phyloP scores from a whole-genome alignment of 176 grass and related monocot species.

The Coix lacrymajobi region DNA sequence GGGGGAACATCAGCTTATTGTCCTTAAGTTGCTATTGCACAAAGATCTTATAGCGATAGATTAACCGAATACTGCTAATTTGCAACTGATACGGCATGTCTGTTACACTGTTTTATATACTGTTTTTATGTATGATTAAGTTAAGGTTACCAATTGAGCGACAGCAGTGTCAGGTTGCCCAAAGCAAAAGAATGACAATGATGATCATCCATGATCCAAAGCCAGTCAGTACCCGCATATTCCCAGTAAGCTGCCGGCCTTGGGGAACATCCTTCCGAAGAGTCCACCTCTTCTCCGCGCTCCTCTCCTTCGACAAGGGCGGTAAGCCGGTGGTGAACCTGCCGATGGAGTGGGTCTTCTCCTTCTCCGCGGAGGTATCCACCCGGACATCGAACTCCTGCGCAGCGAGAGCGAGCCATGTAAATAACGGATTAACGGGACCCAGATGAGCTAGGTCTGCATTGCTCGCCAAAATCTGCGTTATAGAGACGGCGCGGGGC shows the following conservation, averaged over 20 bases:
- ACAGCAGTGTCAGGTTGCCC: background rate
- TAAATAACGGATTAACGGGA: background rate
- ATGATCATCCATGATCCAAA: background rate
- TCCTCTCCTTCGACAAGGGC: constrained; percentile 54
- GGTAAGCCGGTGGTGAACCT: constrained; percentile 68
- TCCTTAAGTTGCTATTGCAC: background rate
- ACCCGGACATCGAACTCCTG: constrained; percentile 72
- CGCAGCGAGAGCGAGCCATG: background rate
- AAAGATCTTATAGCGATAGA: constrained; percentile 6
- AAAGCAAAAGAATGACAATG: background rate
- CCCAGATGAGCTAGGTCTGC: background rate
- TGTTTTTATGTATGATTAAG: background rate
- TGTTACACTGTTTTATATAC: background rate
- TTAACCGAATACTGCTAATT: background rate
- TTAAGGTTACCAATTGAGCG: background rate
- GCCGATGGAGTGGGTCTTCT: constrained; percentile 56
- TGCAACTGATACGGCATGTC: background rate
- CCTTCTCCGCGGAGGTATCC: constrained; percentile 44
- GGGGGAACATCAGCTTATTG: background rate
- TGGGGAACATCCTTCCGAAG: constrained; percentile 68
- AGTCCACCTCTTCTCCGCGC: constrained; percentile 61
- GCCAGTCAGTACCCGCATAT: constrained; percentile 49
- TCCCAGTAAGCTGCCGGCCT: constrained; percentile 59
- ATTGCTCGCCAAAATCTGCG: background rate
- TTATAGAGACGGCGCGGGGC: background rate